Evolutionary conservation across 345 rosid genomes (phyloP).

Genomic region (Aegle marmelos): DNA sequence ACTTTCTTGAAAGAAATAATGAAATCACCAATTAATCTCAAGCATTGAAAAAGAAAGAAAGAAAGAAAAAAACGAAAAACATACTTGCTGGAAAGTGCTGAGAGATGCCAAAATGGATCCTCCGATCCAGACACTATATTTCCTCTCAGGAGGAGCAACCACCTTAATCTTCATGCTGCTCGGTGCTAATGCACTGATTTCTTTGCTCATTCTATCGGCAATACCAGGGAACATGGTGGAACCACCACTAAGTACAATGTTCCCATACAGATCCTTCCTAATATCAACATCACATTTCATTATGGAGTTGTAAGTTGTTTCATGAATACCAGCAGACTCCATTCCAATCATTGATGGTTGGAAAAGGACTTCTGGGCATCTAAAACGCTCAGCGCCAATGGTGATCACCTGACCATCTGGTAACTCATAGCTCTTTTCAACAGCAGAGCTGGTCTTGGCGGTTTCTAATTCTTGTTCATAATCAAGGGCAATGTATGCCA

Average conservation of each 20-base stretch:
- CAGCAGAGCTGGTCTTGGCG: slow-evolving; percentile 53
- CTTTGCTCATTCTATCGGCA: slow-evolving; percentile 76
- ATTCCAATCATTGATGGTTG: slow-evolving; percentile 70
- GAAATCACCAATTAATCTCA: not conserved
- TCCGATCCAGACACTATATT: slow-evolving; percentile 72
- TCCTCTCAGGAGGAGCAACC: slow-evolving; percentile 78
- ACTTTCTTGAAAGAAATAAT: not conserved
- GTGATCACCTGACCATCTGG: slow-evolving; percentile 76
- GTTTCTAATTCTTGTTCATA: slow-evolving; percentile 67
- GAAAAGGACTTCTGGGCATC: slow-evolving; percentile 67
- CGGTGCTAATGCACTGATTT: slow-evolving; percentile 64
- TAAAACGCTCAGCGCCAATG: slow-evolving; percentile 61
- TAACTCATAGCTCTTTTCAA: slow-evolving; percentile 67
- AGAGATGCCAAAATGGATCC: slow-evolving; percentile 76
- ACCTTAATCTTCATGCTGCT: slow-evolving; percentile 78
- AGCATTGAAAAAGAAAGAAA: not conserved
- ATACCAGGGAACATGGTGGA: slow-evolving; percentile 70
- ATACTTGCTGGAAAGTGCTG: slow-evolving; percentile 71
- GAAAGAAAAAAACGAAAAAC: not conserved
- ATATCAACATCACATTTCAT: slow-evolving; percentile 74
- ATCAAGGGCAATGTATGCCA: slow-evolving; percentile 64
- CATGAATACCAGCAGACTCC: slow-evolving; percentile 72
- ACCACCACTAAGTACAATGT: slow-evolving; percentile 74
- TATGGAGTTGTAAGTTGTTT: slow-evolving; percentile 68
- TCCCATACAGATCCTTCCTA: slow-evolving; percentile 68